These are phyloP conservation scores for Margaritispora aquatica DNA, from an alignment of 495 filamentous ascomycete species.

Conservation along the genomic window DNA sequence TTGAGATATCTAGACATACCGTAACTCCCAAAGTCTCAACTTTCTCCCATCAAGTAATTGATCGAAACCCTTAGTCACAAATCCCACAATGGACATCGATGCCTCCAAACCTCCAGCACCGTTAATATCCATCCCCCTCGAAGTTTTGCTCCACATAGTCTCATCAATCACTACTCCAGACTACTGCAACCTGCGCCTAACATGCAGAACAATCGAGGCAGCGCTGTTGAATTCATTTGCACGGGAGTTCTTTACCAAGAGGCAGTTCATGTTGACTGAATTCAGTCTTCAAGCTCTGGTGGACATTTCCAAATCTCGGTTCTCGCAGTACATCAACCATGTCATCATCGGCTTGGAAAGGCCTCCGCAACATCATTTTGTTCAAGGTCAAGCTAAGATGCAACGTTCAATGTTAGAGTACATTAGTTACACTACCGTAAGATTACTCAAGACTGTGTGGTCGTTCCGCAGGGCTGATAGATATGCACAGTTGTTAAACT, in stretches of 20 bases:
- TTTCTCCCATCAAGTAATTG: too few relatives aligned
- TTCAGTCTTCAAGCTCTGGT: slow-evolving; percentile 42
- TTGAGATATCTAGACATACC: not conserved
- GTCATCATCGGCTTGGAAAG: slow-evolving; percentile 42
- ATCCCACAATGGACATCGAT: not conserved
- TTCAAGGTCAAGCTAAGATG: not conserved
- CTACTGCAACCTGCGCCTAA: slow-evolving; percentile 37
- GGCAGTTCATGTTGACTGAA: slow-evolving; percentile 46
- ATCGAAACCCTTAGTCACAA: too few relatives aligned
- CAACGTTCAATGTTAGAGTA: not conserved
- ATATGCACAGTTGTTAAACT: slow-evolving; percentile 25
- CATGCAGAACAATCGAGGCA: slow-evolving; percentile 39
- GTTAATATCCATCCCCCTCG: slow-evolving; percentile 8
- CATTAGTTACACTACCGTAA: not conserved
- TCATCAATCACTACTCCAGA: slow-evolving; percentile 36
- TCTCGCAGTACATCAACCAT: slow-evolving; percentile 35
- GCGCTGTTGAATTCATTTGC: slow-evolving; percentile 38
- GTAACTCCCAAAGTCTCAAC: not conserved
- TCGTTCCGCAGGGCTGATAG: too few relatives aligned
- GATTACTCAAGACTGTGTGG: too few relatives aligned
- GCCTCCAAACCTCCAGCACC: not conserved
- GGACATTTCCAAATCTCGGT: slow-evolving; percentile 43
- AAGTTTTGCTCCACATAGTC: slow-evolving; percentile 35
- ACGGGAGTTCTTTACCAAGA: slow-evolving; percentile 48
- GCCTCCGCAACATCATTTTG: not conserved